Percentiles rank a stretch among this genome's conserved stretches.
These are phyloP conservation scores for Lophiostoma macrostomum DNA, from an alignment of 495 filamentous ascomycete species.

Conservation along the genomic window DNA sequence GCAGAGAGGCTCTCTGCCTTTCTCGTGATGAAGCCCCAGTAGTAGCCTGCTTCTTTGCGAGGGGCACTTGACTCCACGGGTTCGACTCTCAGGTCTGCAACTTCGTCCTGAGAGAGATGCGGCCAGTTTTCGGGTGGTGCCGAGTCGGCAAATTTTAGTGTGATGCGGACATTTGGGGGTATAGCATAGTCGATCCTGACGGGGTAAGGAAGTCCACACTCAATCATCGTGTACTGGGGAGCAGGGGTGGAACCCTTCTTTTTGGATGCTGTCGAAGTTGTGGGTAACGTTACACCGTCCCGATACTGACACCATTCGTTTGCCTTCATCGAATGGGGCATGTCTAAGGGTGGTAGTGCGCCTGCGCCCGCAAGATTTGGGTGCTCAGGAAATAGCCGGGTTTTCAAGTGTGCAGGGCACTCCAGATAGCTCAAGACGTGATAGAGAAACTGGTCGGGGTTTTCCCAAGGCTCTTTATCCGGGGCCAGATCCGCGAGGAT, in stretches of 20 bases:
- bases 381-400: slow-evolving; percentile 64
- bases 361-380: slow-evolving; percentile 64
- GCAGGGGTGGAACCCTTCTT: slow-evolving; percentile 6
- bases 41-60: slow-evolving; percentile 65
- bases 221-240: slow-evolving; percentile 50
- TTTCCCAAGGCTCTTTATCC: slow-evolving; percentile 59
- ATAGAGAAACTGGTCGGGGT: slow-evolving; percentile 67
- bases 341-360: slow-evolving; percentile 65
- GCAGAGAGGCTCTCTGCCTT: slow-evolving; percentile 55
- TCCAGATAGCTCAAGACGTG: slow-evolving; percentile 74
- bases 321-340: slow-evolving; percentile 68
- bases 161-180: slow-evolving; percentile 60
- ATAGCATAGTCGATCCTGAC: slow-evolving; percentile 49
- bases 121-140: slow-evolving; percentile 23
- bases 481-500: slow-evolving; percentile 42
- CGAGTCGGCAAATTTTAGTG: slow-evolving; percentile 54
- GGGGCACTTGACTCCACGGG: slow-evolving; percentile 59
- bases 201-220: slow-evolving; percentile 53
- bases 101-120: slow-evolving; percentile 3
- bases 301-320: slow-evolving; percentile 68
- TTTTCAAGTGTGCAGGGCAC: slow-evolving; percentile 70
- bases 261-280: slow-evolving; percentile 24
- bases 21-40: slow-evolving; percentile 71
- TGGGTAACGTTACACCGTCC: slow-evolving; percentile 59
- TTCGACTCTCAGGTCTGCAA: slow-evolving; percentile 41